Base-by-base conservation (phyloP, 2,329 filamentous ascomycete species). In the Colletotrichum agaves region DNA sequence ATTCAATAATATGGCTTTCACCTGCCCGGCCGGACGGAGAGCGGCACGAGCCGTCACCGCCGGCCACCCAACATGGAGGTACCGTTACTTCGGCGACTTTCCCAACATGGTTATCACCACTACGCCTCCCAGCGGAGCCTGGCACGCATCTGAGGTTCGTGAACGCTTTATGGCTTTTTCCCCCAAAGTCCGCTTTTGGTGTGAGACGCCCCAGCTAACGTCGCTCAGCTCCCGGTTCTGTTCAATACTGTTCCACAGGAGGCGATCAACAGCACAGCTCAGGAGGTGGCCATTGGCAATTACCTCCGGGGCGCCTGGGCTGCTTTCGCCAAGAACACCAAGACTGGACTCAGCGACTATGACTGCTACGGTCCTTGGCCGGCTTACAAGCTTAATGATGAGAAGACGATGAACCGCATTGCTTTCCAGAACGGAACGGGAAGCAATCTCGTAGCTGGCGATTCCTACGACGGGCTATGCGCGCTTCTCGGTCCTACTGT, bases 231-330 rank as follows among this genome's bases (percentile, higher is more conserved):
- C 3, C 71, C 73, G 4, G 53, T 78, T 5, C 60, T 80, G 0
- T 80, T 80, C 55, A 73, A 76, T 56, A 78, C 73, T 0, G 70
- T 63, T 3, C 67, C 65, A 11, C 70, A 74, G n/a, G 60, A 37
- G 4, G 17, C 61, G 0, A 53, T 71, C 2, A 58, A 70, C 1
- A 70, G 74, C 23, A 78, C 76, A 0, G 17, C 60, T 8, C 73
- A 73, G 46, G 72, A 81, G 61, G 69, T 73, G 35, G 69, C 63
- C 8, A 72, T 80, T 5, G 75, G 71, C 17, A 70, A 73, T 17
- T 80, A 78, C 46, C 74, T 80, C 62, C 74, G 77, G n/a, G 75
- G 75, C 2, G 79, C 79, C 11, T 81, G 79, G 77, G 74, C 78
- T 0, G 71, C 78, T 1, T 81, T 81, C 69, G 78, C 79, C 12